Evolutionary conservation across 2,329 filamentous ascomycete species (phyloP).

Genomic region (Exophiala mesophila): DNA sequence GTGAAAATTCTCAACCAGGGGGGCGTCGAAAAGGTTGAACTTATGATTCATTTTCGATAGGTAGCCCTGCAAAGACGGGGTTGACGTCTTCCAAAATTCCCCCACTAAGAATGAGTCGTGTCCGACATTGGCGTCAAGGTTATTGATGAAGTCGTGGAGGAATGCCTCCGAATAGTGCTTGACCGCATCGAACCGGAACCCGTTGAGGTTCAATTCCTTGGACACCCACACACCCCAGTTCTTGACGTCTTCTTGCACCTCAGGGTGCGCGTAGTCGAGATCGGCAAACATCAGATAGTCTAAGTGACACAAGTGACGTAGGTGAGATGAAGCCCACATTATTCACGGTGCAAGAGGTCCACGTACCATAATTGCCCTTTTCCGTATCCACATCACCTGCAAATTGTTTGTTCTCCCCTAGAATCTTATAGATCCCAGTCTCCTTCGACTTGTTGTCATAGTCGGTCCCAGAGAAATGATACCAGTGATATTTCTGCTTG

Average conservation of each 20-base stretch:
- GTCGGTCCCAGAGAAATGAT: constrained; percentile 60
- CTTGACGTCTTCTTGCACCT: constrained; percentile 56
- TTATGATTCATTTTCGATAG: constrained; percentile 53
- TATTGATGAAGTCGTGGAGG: constrained; percentile 50
- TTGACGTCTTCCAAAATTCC: constrained; percentile 54
- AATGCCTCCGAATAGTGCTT: constrained; percentile 62
- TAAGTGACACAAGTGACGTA: too few relatives aligned
- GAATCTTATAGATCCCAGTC: constrained; percentile 57
- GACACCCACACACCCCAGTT: constrained; percentile 61
- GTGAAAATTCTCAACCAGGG: constrained; percentile 62
- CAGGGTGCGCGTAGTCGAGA: constrained; percentile 55
- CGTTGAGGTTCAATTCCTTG: constrained; percentile 52
- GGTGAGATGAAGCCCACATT: too few relatives aligned
- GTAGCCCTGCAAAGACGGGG: constrained; percentile 50
- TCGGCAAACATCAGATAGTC: constrained; percentile 65
- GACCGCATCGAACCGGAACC: constrained; percentile 62
- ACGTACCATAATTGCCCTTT: constrained; percentile 51
- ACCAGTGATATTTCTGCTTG: constrained; percentile 53
- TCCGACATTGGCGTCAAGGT: constrained; percentile 46
- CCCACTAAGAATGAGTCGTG: constrained; percentile 52
- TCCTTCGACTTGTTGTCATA: constrained; percentile 51
- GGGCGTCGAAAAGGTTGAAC: constrained; percentile 58
- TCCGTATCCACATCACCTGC: constrained; percentile 51
- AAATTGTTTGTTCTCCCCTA: constrained; percentile 57
- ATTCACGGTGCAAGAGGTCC: too few relatives aligned